A percentile compares a stretch with the other conserved stretches of the same genome.
Conservation (phyloP, 2,329 filamentous ascomycete genomes). For the Exophiala sp. region DNA sequence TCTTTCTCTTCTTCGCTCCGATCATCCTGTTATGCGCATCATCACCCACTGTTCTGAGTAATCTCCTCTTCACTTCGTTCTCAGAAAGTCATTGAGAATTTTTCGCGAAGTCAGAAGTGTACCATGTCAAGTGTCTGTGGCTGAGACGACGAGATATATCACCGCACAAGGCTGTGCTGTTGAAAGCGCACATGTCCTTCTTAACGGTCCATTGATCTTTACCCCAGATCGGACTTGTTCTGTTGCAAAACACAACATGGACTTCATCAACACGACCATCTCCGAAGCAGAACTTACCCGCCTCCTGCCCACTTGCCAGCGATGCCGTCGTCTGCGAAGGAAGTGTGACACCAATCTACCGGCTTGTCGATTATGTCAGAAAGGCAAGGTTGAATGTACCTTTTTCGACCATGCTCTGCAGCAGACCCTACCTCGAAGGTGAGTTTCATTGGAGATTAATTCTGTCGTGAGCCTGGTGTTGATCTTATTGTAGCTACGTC, state of each 20-base stretch:
- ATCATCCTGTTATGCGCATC: neutral
- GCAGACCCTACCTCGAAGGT: slow-evolving; percentile 29
- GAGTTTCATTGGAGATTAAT: slow-evolving; percentile 5
- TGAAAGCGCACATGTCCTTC: slow-evolving; percentile 25
- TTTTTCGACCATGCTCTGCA: slow-evolving; percentile 32
- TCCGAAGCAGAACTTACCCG: slow-evolving; percentile 30
- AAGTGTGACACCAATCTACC: slow-evolving; percentile 31
- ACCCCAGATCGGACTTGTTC: slow-evolving; percentile 22
- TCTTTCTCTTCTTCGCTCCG: neutral
- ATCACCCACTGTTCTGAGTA: neutral
- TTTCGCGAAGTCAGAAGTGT: neutral
- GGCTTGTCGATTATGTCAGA: slow-evolving; percentile 30
- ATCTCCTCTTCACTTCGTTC: neutral
- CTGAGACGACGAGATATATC: neutral
- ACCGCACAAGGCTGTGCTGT: slow-evolving; percentile 18
- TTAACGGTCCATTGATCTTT: slow-evolving; percentile 3
- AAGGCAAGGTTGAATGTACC: slow-evolving; percentile 31
- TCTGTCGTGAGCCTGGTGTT: neutral
- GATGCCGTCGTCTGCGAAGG: slow-evolving; percentile 30
- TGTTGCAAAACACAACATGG: slow-evolving; percentile 19
- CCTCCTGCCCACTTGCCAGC: slow-evolving; percentile 29
- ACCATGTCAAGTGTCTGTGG: neutral
- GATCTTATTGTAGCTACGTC: slow-evolving; percentile 24
- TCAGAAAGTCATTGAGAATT: neutral
- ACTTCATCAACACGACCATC: slow-evolving; percentile 26